Evolutionary conservation across 352 stramenopile genomes (phyloP).

Genomic region (Globisporangium mamillatum): DNA sequence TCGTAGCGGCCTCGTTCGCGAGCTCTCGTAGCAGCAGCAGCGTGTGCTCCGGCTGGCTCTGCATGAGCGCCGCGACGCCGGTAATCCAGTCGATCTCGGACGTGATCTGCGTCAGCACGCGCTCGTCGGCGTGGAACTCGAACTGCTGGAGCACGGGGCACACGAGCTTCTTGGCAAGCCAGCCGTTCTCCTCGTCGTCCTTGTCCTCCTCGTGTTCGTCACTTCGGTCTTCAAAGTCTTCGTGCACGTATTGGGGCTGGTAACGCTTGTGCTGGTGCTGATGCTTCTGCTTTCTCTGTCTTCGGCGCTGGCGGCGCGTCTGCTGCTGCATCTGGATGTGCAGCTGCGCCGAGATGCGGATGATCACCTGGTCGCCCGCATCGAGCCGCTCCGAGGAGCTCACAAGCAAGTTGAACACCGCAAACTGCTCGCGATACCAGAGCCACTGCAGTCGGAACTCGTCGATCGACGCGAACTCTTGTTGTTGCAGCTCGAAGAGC

Average conservation of each 20-base stretch:
- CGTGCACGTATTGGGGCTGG: not conserved
- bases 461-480: conserved; percentile 41
- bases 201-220: not conserved
- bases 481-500: conserved; percentile 26
- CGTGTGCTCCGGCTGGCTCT: conserved; percentile 23
- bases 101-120: conserved; percentile 35
- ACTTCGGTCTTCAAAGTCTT: not conserved
- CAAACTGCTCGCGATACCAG: conserved; percentile 44
- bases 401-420: conserved; percentile 36
- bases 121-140: conserved; percentile 30
- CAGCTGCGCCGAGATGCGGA: conserved; percentile 26
- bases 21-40: conserved; percentile 21
- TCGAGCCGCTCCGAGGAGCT: conserved; percentile 30
- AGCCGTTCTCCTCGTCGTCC: not conserved
- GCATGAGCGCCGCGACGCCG: conserved; percentile 20
- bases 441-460: conserved; percentile 39
- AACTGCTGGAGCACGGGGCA: conserved; percentile 47
- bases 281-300: conserved; percentile 5
- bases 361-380: conserved; percentile 33
- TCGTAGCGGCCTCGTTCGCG: not conserved
- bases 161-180: conserved; percentile 3
- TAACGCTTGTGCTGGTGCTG: not conserved
- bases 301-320: too few species aligned
- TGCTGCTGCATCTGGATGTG: conserved; percentile 16
- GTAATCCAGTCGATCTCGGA: conserved; percentile 47